A percentile compares a stretch with the other conserved stretches of the same genome.
These are phyloP conservation scores for Jamesozyma spencerorum DNA, from an alignment of 805 yeast species.

Conservation along the genomic window DNA sequence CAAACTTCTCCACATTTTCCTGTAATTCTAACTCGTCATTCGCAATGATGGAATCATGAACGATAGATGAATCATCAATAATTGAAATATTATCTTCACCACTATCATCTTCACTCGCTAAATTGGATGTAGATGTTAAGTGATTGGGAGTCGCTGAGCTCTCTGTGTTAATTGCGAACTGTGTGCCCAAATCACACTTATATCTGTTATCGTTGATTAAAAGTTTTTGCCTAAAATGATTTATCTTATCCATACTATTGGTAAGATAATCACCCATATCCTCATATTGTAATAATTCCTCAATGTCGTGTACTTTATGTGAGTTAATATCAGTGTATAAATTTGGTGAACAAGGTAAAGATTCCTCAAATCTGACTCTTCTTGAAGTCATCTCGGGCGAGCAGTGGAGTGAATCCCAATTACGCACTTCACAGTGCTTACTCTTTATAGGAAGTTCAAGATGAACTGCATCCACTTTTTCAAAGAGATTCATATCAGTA, in stretches of 20 bases:
- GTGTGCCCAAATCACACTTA: not conserved
- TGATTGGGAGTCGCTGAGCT: not conserved
- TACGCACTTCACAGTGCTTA: no score
- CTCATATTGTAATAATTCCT: conserved; percentile 25
- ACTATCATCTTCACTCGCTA: conserved; percentile 19
- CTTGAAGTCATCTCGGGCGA: not conserved
- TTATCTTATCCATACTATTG: conserved; percentile 20
- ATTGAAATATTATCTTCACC: not conserved
- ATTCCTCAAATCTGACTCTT: conserved; percentile 7
- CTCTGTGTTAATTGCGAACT: not conserved
- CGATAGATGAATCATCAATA: not conserved
- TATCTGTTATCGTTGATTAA: conserved; percentile 1
- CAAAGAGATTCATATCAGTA: no score
- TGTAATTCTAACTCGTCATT: not conserved
- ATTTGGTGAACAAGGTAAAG: no score
- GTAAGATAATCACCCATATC: conserved; percentile 21
- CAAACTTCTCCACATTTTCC: conserved; percentile 1
- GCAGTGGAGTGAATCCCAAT: no score
- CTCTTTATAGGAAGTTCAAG: no score
- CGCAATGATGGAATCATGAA: not conserved
- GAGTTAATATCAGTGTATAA: not conserved
- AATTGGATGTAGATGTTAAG: conserved; percentile 23
- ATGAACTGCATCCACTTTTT: no score
- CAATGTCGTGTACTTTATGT: conserved; percentile 14
- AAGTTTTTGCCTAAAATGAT: conserved; percentile 16